Conservation (phyloP, 78 protist species). For the Tieghemostelium lacteum region DNA sequence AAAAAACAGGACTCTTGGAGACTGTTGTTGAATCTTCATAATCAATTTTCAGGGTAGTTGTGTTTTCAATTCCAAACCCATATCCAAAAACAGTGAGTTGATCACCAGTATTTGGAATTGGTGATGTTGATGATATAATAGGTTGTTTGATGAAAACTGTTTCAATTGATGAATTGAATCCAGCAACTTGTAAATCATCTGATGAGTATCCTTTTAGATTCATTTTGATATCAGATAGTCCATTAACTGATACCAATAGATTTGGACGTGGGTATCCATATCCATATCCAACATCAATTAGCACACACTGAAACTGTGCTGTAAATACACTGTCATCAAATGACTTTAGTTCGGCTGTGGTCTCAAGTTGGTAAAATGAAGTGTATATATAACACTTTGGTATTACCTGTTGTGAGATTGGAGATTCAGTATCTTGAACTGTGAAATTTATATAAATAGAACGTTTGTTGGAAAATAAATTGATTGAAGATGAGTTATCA, state of each 20-base stretch:
- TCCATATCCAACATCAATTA: conserved; percentile 8
- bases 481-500: too few relatives aligned
- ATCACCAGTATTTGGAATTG: not conserved
- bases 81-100: conserved; percentile 2
- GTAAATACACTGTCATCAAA: conserved; percentile 8
- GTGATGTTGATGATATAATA: not conserved
- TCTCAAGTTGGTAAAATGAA: not conserved
- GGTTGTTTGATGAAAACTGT: not conserved
- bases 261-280: conserved; percentile 11
- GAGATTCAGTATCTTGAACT: too few relatives aligned
- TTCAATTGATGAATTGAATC: conserved; percentile 3
- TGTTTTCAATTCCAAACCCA: not conserved
- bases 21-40: not conserved
- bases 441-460: too few relatives aligned
- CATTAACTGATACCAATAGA: conserved; percentile 14
- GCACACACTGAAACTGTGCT: not conserved
- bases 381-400: not conserved
- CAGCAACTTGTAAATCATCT: not conserved
- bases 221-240: not conserved
- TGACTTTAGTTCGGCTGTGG: not conserved
- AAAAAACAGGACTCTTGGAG: not conserved
- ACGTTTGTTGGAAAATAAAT: too few relatives aligned
- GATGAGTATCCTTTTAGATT: conserved; percentile 7
- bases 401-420: not conserved
- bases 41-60: not conserved